Evolutionary conservation across 345 rosid genomes (phyloP).

Genomic region (Eucalyptus sideroxylon): DNA sequence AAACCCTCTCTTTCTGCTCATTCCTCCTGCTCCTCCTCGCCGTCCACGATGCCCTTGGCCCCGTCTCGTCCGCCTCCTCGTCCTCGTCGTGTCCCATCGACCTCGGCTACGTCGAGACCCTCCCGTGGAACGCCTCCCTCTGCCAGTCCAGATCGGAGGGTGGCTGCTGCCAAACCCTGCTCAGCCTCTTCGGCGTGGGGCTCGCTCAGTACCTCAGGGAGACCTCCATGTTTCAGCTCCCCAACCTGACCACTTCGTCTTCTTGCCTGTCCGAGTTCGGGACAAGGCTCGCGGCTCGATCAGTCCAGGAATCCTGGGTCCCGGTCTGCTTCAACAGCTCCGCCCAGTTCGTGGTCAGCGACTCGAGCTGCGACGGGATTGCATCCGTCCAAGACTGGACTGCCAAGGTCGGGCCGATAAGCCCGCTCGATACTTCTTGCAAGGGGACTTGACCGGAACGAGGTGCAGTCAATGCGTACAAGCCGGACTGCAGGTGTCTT

Average conservation of each 20-base stretch:
- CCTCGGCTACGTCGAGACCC: slow-evolving; percentile 32
- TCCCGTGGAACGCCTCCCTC: slow-evolving; percentile 45
- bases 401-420: slow-evolving; percentile 9
- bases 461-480: slow-evolving; percentile 37
- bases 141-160: slow-evolving; percentile 4
- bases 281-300: slow-evolving; percentile 6
- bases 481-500: slow-evolving; percentile 25
- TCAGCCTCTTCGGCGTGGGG: slow-evolving; percentile 44
- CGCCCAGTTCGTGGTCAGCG: slow-evolving; percentile 17
- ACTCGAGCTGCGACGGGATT: slow-evolving; percentile 32
- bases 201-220: slow-evolving; percentile 28
- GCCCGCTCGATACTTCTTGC: slow-evolving; percentile 24
- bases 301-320: slow-evolving; percentile 18
- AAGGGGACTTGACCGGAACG: slow-evolving; percentile 16
- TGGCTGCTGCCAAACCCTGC: slow-evolving; percentile 37
- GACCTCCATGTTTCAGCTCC: slow-evolving; percentile 36
- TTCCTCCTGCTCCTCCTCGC: slow-evolving; percentile 1
- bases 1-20: neutral
- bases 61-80: slow-evolving; percentile 20
- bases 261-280: slow-evolving; percentile 32
- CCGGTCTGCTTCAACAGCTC: slow-evolving; percentile 21
- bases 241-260: slow-evolving; percentile 4
- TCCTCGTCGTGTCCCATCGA: slow-evolving; percentile 43
- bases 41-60: neutral
- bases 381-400: slow-evolving; percentile 27